Conservation (phyloP, 2,329 filamentous ascomycete species). For the Hypoxylon sp. region DNA sequence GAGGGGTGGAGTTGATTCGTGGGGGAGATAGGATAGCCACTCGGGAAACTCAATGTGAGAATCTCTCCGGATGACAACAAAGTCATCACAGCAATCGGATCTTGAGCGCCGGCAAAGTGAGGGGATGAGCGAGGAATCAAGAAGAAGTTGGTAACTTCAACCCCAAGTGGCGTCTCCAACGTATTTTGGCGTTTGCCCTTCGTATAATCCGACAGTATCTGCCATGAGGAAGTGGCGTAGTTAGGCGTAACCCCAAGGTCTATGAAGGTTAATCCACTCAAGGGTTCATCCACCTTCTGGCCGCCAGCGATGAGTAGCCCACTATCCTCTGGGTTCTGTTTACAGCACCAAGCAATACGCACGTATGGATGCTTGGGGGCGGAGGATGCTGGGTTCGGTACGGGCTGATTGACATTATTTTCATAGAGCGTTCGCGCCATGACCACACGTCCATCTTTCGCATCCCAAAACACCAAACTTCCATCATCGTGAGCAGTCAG, state of each 20-base stretch:
- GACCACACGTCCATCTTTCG: conserved; percentile 87
- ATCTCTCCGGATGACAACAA: conserved; percentile 89
- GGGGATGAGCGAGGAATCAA: conserved; percentile 86
- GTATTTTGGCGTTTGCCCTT: conserved; percentile 80
- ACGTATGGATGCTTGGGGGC: conserved; percentile 80
- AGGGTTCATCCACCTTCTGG: conserved; percentile 73
- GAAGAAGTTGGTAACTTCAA: conserved; percentile 84
- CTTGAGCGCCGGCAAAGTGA: conserved; percentile 88
- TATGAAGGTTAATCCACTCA: conserved; percentile 87
- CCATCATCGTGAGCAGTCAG: conserved; percentile 91
- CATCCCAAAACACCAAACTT: conserved; percentile 94
- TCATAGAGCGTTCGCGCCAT: conserved; percentile 86
- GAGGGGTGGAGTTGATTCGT: conserved; percentile 94
- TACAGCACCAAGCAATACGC: conserved; percentile 92
- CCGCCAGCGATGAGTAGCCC: conserved; percentile 90
- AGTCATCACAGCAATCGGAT: conserved; percentile 87
- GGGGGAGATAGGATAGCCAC: conserved; percentile 89
- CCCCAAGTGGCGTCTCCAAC: conserved; percentile 82
- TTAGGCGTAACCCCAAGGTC: conserved; percentile 91
- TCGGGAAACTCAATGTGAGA: conserved; percentile 91
- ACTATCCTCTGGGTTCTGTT: conserved; percentile 93
- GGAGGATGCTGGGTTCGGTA: conserved; percentile 65
- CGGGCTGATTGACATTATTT: conserved; percentile 79
- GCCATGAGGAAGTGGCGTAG: conserved; percentile 93
- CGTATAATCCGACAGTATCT: conserved; percentile 83